These are phyloP conservation scores for Clarireedia homoeocarpa DNA, from an alignment of 2,329 filamentous ascomycete genomes.

Conservation along the genomic window DNA sequence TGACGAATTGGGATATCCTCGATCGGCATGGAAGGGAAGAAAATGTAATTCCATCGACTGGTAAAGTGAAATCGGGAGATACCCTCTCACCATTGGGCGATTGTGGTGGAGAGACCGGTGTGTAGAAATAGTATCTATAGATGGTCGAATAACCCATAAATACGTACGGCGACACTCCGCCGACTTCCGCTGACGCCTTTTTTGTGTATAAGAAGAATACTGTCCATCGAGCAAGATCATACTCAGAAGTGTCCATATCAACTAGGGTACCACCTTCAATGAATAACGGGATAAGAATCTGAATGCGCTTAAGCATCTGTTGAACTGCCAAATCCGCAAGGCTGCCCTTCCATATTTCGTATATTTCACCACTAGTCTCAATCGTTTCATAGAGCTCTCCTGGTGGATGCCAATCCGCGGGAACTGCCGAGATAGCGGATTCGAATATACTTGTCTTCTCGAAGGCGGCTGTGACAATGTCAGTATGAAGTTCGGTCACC, in stretches of 20 bases:
- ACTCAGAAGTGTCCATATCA: constrained; percentile 52
- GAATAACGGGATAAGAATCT: constrained; percentile 76
- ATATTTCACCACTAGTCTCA: constrained; percentile 52
- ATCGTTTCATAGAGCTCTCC: constrained; percentile 64
- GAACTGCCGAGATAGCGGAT: constrained; percentile 39
- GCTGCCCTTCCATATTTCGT: constrained; percentile 78
- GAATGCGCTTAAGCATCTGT: constrained; percentile 69
- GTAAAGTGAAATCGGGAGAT: constrained; percentile 37
- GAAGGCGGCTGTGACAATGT: constrained; percentile 51
- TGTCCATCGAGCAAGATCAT: constrained; percentile 75
- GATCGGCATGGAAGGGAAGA: constrained; percentile 65
- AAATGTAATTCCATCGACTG: constrained; percentile 32
- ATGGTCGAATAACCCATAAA: constrained; percentile 87
- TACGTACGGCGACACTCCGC: constrained; percentile 53
- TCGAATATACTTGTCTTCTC: constrained; percentile 55
- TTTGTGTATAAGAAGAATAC: constrained; percentile 81
- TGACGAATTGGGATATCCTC: constrained; percentile 86
- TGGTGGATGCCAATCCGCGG: constrained; percentile 58
- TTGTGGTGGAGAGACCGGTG: constrained; percentile 38
- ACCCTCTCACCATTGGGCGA: constrained; percentile 30
- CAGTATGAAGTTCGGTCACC: background rate
- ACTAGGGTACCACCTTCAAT: constrained; percentile 89
- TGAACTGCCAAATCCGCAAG: constrained; percentile 63
- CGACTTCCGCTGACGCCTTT: constrained; percentile 33
- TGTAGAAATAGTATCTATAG: constrained; percentile 73